These are phyloP conservation scores for Cucumis variabilis DNA, from an alignment of 331 rosid genomes.

Conservation along the genomic window DNA sequence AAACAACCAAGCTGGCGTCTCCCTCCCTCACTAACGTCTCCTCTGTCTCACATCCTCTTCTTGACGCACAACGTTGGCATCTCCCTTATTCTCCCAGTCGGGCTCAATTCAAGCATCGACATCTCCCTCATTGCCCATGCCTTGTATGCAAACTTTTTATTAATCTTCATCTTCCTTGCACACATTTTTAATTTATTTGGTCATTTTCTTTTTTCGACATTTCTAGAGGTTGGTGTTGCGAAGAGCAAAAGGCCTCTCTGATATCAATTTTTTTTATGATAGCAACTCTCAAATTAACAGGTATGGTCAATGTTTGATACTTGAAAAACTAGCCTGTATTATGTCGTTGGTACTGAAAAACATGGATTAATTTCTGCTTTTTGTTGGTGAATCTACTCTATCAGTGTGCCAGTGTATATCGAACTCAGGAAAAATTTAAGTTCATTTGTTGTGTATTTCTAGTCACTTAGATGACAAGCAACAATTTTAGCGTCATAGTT, in stretches of 20 bases:
- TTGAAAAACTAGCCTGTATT: neutral
- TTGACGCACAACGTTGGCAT: too few species aligned
- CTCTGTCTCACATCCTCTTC: too few species aligned
- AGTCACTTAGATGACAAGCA: constrained; percentile 12
- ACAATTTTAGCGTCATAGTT: neutral
- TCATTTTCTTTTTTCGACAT: neutral
- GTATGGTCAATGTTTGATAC: constrained; percentile 43
- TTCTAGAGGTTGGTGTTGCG: constrained; percentile 97
- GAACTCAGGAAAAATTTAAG: neutral
- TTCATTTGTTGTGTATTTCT: neutral
- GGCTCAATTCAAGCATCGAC: too few species aligned
- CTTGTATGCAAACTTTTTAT: neutral
- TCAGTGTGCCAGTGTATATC: neutral
- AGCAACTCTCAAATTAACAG: constrained; percentile 51
- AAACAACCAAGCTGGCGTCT: too few species aligned
- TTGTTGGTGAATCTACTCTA: constrained; percentile 22
- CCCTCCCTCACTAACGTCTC: too few species aligned
- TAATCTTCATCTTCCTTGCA: constrained; percentile 4
- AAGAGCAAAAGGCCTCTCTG: constrained; percentile 84
- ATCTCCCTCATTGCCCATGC: too few species aligned
- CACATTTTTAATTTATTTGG: neutral
- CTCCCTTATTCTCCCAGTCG: too few species aligned
- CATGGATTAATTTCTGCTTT: constrained; percentile 7
- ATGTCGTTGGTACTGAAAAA: neutral
- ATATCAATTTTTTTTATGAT: constrained; percentile 77